Base-by-base conservation (phyloP, 225 moss, liverwort and hornwort species). In the Sphagnum contortum region DNA sequence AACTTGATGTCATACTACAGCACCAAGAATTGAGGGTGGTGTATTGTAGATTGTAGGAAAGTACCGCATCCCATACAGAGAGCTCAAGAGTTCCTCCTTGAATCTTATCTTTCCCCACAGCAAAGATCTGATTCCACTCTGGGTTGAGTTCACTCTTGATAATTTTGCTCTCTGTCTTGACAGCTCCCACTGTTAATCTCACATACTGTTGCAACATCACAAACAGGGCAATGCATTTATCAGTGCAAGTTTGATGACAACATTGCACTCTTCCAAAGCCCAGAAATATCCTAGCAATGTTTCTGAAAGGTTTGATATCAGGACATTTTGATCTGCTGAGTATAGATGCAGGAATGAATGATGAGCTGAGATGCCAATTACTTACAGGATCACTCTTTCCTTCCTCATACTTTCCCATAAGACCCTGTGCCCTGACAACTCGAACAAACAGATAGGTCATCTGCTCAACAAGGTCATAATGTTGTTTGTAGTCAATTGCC, bases 61-160 rank as follows among this genome's bases (percentile, higher is more conserved):
- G 62, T 84, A 96, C 95, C 81, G 79, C 76, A 74, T 96, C 96
- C 96, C 92, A 96, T 0, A 85, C 88, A 5, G 92, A 90, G 56
- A 96, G 67, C 73, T 92, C 90, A 49, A 92, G 61, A 46, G 76
- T 71, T 12, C 79, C 84, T 48, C 92, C 92, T 45, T 81, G 87
- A 50, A 92, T 74, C 77, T 90, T 96, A 47, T 92, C 96, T 62
- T 88, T 87, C 50, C 92, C 83, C 10, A 96, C 85, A 4, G 92
- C 96, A 64, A 96, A 96, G 4, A 90, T 90, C 67, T 85, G 79
- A 59, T 87, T 96, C 96, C 96, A 96, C 50, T 92, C 92, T 5
- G 96, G 96, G 70, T 92, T 76, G 5, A 92, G 78, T 46, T 81
- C 68, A 61, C 85, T 83, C 54, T 75, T 73, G 6, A 96, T 68